Percentiles rank a stretch among this genome's conserved stretches.
These are phyloP conservation scores for Solanum sparsipilum DNA, from an alignment of 257 asterid species.

Conservation along the genomic window DNA sequence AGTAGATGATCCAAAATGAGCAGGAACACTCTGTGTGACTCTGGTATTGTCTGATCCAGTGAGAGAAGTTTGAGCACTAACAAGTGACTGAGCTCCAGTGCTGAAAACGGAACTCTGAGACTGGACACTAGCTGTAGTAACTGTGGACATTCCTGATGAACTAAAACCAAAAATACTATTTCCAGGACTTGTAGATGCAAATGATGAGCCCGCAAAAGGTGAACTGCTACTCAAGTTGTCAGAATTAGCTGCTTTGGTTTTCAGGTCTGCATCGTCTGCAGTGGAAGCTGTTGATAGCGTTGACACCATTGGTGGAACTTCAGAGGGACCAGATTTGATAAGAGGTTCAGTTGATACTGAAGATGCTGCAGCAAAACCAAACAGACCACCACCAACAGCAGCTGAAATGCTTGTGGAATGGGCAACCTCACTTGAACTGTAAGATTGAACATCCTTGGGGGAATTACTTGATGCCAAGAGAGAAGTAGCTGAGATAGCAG, in stretches of 20 bases:
- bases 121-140: constrained; percentile 1
- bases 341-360: constrained; percentile 12
- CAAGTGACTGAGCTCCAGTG: constrained; percentile 21
- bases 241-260: constrained; percentile 10
- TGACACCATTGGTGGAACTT: constrained; percentile 18
- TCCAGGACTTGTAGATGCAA: constrained; percentile 11
- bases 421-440: constrained; percentile 15
- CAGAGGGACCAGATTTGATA: constrained; percentile 27
- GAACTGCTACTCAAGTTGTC: constrained; percentile 16
- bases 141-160: constrained; percentile 12
- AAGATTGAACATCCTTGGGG: constrained; percentile 15
- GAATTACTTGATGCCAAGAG: constrained; percentile 15
- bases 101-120: constrained; percentile 28
- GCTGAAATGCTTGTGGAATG: constrained; percentile 21
- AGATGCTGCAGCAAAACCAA: constrained; percentile 17
- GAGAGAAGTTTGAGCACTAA: constrained; percentile 10
- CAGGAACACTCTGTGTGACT: constrained; percentile 13
- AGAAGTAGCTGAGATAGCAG: constrained; percentile 11
- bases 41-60: constrained; percentile 3
- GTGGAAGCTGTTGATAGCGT: constrained; percentile 10
- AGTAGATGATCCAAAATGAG: constrained; percentile 15
- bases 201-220: constrained; percentile 15
- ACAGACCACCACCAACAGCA: neutral
- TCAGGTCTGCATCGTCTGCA: constrained; percentile 18
- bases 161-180: constrained; percentile 22